Conservation (phyloP, 331 rosid genomes). For the Saraca asoca region DNA sequence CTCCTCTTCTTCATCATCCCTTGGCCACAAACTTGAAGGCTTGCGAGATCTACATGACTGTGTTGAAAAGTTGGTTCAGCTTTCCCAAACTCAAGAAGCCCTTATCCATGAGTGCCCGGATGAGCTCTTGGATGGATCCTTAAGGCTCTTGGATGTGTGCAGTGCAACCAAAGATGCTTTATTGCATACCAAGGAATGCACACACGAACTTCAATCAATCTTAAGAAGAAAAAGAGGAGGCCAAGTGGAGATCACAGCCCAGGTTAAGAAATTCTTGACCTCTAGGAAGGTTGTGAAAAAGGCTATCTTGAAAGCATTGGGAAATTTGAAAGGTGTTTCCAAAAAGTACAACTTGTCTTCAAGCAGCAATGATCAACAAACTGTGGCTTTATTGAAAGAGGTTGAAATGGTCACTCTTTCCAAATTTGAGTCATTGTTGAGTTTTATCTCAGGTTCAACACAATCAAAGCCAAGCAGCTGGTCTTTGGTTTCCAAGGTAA, state of each 20-base stretch:
- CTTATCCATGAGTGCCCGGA: no score
- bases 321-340: constrained; percentile 29
- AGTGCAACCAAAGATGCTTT: no score
- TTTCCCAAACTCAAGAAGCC: no score
- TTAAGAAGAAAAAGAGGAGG: no score
- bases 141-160: no score
- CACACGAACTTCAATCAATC: no score
- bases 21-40: constrained; percentile 17
- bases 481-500: constrained; percentile 38
- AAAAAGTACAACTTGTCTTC: constrained; percentile 11
- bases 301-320: constrained; percentile 27
- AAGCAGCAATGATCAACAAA: constrained; percentile 17
- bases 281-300: no score
- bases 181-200: no score
- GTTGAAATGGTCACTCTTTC: constrained; percentile 38
- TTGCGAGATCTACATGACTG: constrained; percentile 38
- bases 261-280: no score
- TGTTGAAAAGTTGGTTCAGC: no score
- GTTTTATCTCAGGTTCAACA: constrained; percentile 28
- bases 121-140: no score
- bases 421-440: constrained; percentile 12
- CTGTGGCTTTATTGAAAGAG: constrained; percentile 20
- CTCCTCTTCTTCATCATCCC: constrained; percentile 38
- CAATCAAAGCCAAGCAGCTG: constrained; percentile 24
- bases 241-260: no score